Evolutionary conservation across 768 basidiomycete species (phyloP).

Genomic region (Roridomyces roridus): DNA sequence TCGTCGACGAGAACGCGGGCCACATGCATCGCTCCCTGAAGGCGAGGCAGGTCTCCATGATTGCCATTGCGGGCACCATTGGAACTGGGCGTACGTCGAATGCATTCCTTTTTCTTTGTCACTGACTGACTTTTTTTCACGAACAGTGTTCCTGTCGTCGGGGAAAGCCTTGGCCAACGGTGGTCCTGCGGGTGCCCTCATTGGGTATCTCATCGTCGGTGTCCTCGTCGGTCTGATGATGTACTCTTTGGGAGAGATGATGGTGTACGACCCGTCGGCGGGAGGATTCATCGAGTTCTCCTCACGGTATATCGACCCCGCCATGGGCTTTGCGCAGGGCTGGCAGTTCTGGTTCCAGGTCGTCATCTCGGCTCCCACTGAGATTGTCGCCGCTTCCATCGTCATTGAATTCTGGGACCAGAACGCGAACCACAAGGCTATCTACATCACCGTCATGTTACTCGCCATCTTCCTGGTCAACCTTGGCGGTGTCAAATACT

Average conservation of each 20-base stretch:
- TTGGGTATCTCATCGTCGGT: conserved; percentile 51
- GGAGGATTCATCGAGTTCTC: conserved; percentile 33
- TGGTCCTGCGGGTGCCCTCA: conserved; percentile 51
- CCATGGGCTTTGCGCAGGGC: conserved; percentile 43
- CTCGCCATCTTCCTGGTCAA: conserved; percentile 37
- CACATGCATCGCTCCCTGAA: conserved; percentile 36
- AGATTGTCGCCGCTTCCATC: conserved; percentile 42
- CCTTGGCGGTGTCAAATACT: conserved; percentile 30
- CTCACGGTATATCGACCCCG: conserved; percentile 40
- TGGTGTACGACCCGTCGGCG: conserved; percentile 33
- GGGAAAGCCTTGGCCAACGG: conserved; percentile 45
- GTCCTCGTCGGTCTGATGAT: conserved; percentile 39
- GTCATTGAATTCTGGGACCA: conserved; percentile 47
- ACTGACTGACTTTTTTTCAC: background rate
- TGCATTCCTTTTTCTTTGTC: background rate
- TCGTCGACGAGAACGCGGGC: conserved; percentile 4
- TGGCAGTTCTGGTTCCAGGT: conserved; percentile 36
- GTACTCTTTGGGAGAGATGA: conserved; percentile 36
- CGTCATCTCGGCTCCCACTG: conserved; percentile 40
- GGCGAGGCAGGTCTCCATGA: conserved; percentile 43
- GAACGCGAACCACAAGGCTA: conserved; percentile 33
- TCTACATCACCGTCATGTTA: conserved; percentile 38
- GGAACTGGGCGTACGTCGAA: conserved; percentile 41
- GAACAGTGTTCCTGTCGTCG: conserved; percentile 24
- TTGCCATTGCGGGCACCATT: conserved; percentile 30